phyloP scores from a whole-genome alignment of 306 rosid genomes.

The Citrullus mucosospermus region DNA sequence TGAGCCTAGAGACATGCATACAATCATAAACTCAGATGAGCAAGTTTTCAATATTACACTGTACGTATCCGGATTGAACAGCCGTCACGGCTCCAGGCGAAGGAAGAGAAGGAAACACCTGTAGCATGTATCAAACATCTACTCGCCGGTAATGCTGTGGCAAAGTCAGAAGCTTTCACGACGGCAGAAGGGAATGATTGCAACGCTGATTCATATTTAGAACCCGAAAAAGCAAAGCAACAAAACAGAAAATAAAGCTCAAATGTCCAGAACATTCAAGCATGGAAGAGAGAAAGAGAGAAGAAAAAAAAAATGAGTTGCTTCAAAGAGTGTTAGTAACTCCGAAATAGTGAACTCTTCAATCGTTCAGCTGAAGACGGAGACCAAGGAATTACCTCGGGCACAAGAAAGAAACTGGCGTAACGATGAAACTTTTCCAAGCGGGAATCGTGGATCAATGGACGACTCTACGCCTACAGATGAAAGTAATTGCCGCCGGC shows the following conservation, averaged over 20 bases:
- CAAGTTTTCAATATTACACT: background rate
- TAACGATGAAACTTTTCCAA: conserved; percentile 17
- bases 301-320: background rate
- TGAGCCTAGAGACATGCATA: conserved; percentile 19
- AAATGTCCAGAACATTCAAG: background rate
- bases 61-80: background rate
- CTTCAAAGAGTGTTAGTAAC: background rate
- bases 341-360: background rate
- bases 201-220: conserved; percentile 28
- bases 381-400: conserved; percentile 25
- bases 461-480: conserved; percentile 23
- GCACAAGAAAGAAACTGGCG: conserved; percentile 21
- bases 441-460: conserved; percentile 13
- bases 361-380: background rate
- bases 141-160: conserved; percentile 17
- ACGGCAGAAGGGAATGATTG: conserved; percentile 22
- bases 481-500: conserved; percentile 46
- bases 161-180: conserved; percentile 21
- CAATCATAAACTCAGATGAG: background rate
- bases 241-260: background rate
- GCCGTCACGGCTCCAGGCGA: background rate
- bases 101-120: conserved; percentile 31
- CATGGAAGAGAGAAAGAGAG: background rate
- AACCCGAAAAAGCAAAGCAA: background rate
- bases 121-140: conserved; percentile 43